These are phyloP conservation scores for Neurospora sp. DNA, from an alignment of 495 filamentous ascomycete genomes.

Conservation along the genomic window DNA sequence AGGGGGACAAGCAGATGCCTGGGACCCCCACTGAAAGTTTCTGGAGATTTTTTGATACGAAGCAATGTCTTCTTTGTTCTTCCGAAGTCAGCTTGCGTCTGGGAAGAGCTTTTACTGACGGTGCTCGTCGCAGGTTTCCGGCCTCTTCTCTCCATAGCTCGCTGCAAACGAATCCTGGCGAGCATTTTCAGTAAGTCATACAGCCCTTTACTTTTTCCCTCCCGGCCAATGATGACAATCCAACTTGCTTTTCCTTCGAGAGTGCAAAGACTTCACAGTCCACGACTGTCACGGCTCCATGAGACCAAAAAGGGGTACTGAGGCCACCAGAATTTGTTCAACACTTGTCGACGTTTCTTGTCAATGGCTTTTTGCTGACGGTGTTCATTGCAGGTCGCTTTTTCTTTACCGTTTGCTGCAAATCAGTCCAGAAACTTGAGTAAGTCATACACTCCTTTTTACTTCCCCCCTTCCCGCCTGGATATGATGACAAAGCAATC, in stretches of 20 bases:
- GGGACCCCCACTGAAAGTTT: neutral
- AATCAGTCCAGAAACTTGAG: neutral
- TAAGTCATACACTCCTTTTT: no score
- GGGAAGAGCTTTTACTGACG: neutral
- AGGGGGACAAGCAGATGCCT: neutral
- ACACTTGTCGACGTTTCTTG: neutral
- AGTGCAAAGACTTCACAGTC: neutral
- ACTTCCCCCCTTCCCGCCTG: no score
- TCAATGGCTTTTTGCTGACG: neutral
- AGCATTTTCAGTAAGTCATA: no score
- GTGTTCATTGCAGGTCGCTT: no score
- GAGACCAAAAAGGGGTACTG: neutral
- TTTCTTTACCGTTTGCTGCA: no score
- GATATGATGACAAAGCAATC: no score
- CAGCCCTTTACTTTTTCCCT: no score
- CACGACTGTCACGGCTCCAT: neutral
- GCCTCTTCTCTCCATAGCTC: no score
- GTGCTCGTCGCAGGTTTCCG: no score
- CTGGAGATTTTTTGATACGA: neutral
- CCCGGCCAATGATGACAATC: neutral
- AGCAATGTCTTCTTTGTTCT: neutral
- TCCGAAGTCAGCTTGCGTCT: neutral
- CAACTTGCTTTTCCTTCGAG: neutral
- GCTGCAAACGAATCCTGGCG: no score
- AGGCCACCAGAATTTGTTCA: neutral